Evolutionary conservation across 2,329 filamentous ascomycete genomes (phyloP).

Genomic region (Apiospora sp.): DNA sequence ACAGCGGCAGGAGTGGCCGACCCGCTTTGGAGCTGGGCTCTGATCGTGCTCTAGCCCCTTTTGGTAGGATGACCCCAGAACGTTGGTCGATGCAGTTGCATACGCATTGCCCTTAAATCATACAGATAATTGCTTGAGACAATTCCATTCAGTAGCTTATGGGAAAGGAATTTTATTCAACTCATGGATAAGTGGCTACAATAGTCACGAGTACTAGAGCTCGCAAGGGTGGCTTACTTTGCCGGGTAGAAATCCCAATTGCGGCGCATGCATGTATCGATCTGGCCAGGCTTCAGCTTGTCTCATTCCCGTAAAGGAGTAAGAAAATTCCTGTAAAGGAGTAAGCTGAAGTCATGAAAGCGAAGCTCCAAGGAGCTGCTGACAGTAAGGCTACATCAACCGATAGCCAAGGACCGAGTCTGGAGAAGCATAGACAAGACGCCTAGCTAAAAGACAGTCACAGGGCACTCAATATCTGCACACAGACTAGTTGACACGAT

Average conservation of each 20-base stretch:
- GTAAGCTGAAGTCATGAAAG: slow-evolving; percentile 6
- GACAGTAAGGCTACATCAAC: slow-evolving; percentile 34
- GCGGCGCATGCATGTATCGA: slow-evolving; percentile 16
- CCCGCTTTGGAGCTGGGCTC: neutral
- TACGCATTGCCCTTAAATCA: neutral
- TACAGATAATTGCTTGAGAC: neutral
- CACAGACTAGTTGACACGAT: slow-evolving; percentile 95
- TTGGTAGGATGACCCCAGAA: neutral
- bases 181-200: neutral
- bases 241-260: neutral
- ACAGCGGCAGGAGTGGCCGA: neutral
- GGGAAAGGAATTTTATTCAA: neutral
- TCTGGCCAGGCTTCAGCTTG: slow-evolving; percentile 20
- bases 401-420: slow-evolving; percentile 47
- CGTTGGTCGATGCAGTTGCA: neutral
- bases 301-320: neutral
- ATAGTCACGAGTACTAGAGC: no score
- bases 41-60: slow-evolving; percentile 8
- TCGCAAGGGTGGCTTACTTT: neutral
- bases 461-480: slow-evolving; percentile 77
- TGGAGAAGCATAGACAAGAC: slow-evolving; percentile 58
- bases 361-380: slow-evolving; percentile 38
- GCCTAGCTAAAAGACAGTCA: slow-evolving; percentile 52
- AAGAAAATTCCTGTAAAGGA: neutral
- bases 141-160: neutral